Conservation (phyloP, 169 alveolate genomes). For the Eimeria tenella region DNA sequence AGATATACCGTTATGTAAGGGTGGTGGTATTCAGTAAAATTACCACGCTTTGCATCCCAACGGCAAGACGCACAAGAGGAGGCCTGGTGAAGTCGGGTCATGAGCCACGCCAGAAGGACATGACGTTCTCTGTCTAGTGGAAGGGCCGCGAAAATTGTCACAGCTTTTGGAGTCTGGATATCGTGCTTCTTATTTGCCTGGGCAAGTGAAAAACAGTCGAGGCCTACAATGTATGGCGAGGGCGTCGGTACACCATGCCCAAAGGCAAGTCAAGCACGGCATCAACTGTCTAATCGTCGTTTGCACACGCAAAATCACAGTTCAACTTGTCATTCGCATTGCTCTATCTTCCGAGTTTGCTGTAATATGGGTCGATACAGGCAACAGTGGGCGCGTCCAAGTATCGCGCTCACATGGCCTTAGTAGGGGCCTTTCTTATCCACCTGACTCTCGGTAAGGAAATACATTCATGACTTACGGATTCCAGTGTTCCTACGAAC, state of each 20-base stretch:
- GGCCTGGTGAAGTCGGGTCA: too few relatives aligned
- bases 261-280: conserved; percentile 28
- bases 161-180: too few relatives aligned
- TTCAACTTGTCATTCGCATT: neutral
- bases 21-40: too few relatives aligned
- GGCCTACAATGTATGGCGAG: conserved; percentile 55
- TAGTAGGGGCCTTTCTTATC: conserved; percentile 67
- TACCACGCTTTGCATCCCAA: too few relatives aligned
- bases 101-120: too few relatives aligned
- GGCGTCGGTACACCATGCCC: conserved; percentile 63
- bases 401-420: conserved; percentile 66
- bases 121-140: too few relatives aligned
- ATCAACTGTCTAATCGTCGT: neutral
- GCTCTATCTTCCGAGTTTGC: neutral
- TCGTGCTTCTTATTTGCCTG: too few relatives aligned
- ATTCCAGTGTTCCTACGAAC: neutral
- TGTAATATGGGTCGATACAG: neutral
- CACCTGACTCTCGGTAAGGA: conserved; percentile 63
- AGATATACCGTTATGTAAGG: too few relatives aligned
- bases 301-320: neutral
- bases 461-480: too few relatives aligned
- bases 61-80: too few relatives aligned
- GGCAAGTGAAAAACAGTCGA: too few relatives aligned
- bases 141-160: too few relatives aligned
- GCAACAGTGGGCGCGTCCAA: conserved; percentile 46